Evolutionary conservation across 352 stramenopile species (phyloP).

Genomic region (Pythium inflatum): DNA sequence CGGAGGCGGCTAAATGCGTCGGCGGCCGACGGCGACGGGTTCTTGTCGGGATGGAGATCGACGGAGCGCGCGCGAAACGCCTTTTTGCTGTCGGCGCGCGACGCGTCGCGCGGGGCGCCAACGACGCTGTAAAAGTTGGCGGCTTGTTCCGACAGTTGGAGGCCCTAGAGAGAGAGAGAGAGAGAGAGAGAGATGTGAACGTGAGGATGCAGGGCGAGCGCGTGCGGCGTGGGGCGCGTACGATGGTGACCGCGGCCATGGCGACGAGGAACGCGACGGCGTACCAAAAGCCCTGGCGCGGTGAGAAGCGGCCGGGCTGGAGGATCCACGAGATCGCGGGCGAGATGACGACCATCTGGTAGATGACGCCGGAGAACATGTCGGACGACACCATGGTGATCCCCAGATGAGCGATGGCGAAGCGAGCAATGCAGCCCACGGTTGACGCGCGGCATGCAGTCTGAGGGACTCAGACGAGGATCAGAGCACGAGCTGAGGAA

Average conservation of each 20-base stretch:
- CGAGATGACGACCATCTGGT: slow-evolving; percentile 80
- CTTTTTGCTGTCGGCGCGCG: slow-evolving; percentile 95
- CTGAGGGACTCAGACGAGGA: background rate
- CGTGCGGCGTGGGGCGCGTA: too few species aligned
- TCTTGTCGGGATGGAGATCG: slow-evolving; percentile 97
- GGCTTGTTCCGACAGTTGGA: slow-evolving; percentile 90
- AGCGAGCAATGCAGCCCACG: too few species aligned
- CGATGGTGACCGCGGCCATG: slow-evolving; percentile 93
- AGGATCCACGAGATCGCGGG: slow-evolving; percentile 96
- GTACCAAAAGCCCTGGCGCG: slow-evolving; percentile 92
- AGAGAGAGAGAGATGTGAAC: background rate
- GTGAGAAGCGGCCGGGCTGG: slow-evolving; percentile 92
- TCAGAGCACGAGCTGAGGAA: background rate
- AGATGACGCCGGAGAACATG: slow-evolving; percentile 67
- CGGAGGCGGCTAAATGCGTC: slow-evolving; percentile 95
- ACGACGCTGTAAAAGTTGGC: slow-evolving; percentile 96
- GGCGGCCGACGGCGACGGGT: slow-evolving; percentile 89
- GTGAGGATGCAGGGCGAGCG: background rate
- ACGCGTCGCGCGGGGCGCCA: slow-evolving; percentile 87
- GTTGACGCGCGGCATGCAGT: slow-evolving; percentile 22
- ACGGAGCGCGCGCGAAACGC: slow-evolving; percentile 95
- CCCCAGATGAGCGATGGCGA: slow-evolving; percentile 41
- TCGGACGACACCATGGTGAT: slow-evolving; percentile 43
- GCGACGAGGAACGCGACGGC: slow-evolving; percentile 93
- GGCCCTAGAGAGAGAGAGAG: slow-evolving; percentile 34